Percentiles rank a stretch among this genome's conserved stretches.
These are phyloP conservation scores for Arctium minus DNA, from an alignment of 129 eudicot genomes.

Conservation along the genomic window DNA sequence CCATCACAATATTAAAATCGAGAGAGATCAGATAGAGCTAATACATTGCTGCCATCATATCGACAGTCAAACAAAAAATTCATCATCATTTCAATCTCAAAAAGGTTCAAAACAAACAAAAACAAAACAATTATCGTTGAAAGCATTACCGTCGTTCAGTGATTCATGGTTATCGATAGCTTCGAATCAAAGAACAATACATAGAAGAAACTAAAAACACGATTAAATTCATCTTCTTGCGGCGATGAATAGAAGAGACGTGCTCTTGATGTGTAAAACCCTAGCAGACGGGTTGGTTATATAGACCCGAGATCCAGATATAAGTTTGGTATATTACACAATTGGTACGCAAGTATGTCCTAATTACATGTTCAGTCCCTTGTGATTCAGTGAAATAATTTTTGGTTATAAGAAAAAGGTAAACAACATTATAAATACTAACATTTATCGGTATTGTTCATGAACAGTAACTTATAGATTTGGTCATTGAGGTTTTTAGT, in stretches of 20 bases:
- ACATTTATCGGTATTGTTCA: too few species aligned
- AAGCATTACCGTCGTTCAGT: not conserved
- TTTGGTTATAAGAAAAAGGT: too few species aligned
- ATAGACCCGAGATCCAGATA: not conserved
- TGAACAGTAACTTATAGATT: too few species aligned
- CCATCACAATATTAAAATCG: not conserved
- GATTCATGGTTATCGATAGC: not conserved
- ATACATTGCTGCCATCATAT: slow-evolving; percentile 41
- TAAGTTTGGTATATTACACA: not conserved
- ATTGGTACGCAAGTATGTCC: not conserved
- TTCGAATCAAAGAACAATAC: not conserved
- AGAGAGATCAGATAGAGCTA: slow-evolving; percentile 41
- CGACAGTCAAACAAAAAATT: slow-evolving; percentile 29
- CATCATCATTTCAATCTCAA: not conserved
- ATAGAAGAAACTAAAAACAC: not conserved
- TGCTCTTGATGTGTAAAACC: not conserved
- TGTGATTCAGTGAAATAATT: not conserved
- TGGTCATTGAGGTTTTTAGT: too few species aligned
- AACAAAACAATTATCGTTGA: not conserved
- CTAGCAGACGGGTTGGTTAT: not conserved
- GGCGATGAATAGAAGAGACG: not conserved
- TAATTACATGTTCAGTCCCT: not conserved
- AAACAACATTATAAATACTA: too few species aligned
- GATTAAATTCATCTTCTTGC: not conserved
- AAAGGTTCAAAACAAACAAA: not conserved